These are phyloP conservation scores for Alternaria alternata DNA, from an alignment of 2,329 filamentous ascomycete species.

Conservation along the genomic window DNA sequence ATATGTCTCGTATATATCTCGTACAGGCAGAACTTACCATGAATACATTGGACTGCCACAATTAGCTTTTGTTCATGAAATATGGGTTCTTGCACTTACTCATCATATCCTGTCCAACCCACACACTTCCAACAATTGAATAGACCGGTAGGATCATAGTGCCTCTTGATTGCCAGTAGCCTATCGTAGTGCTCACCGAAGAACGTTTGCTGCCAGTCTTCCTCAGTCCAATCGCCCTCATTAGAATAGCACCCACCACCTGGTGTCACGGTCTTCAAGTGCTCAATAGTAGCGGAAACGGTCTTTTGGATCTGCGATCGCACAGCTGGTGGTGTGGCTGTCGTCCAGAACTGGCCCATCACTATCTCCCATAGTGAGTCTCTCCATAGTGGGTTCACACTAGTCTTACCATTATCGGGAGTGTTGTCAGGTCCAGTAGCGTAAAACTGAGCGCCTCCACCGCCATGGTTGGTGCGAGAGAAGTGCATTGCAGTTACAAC, in stretches of 20 bases:
- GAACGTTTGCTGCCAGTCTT: conserved; percentile 47
- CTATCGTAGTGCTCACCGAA: conserved; percentile 44
- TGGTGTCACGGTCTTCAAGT: conserved; percentile 45
- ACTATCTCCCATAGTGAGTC: conserved; percentile 47
- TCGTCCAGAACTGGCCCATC: conserved; percentile 44
- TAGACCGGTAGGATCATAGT: conserved; percentile 41
- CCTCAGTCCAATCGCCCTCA: conserved; percentile 48
- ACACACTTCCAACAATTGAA: conserved; percentile 51
- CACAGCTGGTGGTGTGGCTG: conserved; percentile 21
- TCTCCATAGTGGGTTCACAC: conserved; percentile 45
- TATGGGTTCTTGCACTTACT: conserved; percentile 30
- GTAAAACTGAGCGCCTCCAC: conserved; percentile 46
- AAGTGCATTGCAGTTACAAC: conserved; percentile 45
- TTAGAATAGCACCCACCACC: conserved; percentile 50
- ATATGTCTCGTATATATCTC: too few species aligned
- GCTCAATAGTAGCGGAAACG: conserved; percentile 40
- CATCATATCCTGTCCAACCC: conserved; percentile 46
- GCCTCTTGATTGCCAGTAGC: conserved; percentile 38
- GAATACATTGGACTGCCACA: conserved; percentile 38
- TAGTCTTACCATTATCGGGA: conserved; percentile 42
- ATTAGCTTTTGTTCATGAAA: conserved; percentile 14
- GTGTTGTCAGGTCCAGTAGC: conserved; percentile 45
- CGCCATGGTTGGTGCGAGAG: conserved; percentile 34
- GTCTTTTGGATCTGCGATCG: conserved; percentile 41
- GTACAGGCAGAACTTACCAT: conserved; percentile 12